A percentile compares a stretch with the other conserved stretches of the same genome.
These are phyloP conservation scores for Onygenales sp. DNA, from an alignment of 2,329 filamentous ascomycete genomes.

Conservation along the genomic window DNA sequence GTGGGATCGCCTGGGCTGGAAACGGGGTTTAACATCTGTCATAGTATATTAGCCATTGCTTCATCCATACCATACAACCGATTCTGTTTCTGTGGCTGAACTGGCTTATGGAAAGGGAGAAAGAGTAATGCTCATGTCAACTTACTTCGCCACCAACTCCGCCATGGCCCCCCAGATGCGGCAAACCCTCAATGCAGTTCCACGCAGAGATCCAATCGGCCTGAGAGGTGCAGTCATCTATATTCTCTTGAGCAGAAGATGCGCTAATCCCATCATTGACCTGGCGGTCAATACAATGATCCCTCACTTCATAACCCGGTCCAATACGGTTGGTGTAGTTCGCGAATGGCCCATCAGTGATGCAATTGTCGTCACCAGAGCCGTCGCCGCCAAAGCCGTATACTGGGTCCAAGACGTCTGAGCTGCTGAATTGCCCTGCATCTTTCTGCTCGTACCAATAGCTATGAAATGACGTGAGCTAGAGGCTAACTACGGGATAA, in stretches of 20 bases:
- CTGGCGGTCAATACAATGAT: constrained; percentile 3
- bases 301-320: background rate
- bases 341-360: constrained; percentile 4
- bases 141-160: constrained; percentile 2
- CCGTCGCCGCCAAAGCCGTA: constrained; percentile 5
- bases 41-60: background rate
- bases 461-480: background rate
- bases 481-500: too few species aligned
- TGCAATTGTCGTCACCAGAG: background rate
- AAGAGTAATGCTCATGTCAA: background rate
- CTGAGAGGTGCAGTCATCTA: background rate
- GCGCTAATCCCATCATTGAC: background rate
- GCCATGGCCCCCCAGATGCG: constrained; percentile 3
- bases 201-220: background rate
- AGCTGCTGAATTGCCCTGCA: constrained; percentile 1
- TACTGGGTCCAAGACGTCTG: background rate
- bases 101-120: background rate
- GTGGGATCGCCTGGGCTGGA: constrained; percentile 28
- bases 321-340: constrained; percentile 1
- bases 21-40: constrained; percentile 2
- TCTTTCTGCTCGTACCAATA: constrained; percentile 6
- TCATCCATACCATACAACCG: background rate
- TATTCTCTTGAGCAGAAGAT: background rate
- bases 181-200: constrained; percentile 1
- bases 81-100: background rate